A percentile compares a stretch with the other conserved stretches of the same genome.
Conservation (phyloP, 2,329 filamentous ascomycete genomes). For the Metarhizium brunneum region DNA sequence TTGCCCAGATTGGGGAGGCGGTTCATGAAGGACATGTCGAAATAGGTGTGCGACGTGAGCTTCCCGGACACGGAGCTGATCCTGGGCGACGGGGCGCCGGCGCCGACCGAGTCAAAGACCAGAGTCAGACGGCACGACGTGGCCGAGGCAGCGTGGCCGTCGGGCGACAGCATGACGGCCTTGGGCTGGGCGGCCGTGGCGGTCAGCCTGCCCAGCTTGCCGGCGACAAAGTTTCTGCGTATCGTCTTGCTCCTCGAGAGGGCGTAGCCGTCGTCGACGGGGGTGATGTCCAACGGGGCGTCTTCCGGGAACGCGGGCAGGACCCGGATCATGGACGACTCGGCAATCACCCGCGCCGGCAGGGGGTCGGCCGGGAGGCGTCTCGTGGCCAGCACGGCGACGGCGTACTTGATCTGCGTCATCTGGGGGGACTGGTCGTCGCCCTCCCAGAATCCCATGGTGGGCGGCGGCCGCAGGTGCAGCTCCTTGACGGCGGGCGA, state of each 20-base stretch:
- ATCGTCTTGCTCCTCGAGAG: background rate
- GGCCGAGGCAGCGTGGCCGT: background rate
- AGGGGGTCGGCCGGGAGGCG: background rate
- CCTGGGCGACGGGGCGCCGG: background rate
- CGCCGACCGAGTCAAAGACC: background rate
- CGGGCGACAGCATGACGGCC: slow-evolving; percentile 1
- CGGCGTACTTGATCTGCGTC: background rate
- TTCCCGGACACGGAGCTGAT: background rate
- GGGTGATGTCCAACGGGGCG: background rate
- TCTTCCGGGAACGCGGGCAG: slow-evolving; percentile 1
- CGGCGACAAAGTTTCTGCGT: background rate
- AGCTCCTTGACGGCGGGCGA: background rate
- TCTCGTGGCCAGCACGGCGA: background rate
- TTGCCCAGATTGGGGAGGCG: background rate
- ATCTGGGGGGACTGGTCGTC: background rate
- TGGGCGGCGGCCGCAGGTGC: background rate
- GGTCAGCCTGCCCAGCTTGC: background rate
- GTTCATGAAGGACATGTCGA: background rate
- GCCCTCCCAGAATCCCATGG: background rate
- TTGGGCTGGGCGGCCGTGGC: background rate
- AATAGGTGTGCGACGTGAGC: background rate
- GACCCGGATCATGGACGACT: background rate
- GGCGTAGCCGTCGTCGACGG: background rate
- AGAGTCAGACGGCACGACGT: background rate
- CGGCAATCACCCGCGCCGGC: background rate